A percentile compares a stretch with the other conserved stretches of the same genome.
Conservation (phyloP, 768 basidiomycete genomes). For the Boletus subparvulus region DNA sequence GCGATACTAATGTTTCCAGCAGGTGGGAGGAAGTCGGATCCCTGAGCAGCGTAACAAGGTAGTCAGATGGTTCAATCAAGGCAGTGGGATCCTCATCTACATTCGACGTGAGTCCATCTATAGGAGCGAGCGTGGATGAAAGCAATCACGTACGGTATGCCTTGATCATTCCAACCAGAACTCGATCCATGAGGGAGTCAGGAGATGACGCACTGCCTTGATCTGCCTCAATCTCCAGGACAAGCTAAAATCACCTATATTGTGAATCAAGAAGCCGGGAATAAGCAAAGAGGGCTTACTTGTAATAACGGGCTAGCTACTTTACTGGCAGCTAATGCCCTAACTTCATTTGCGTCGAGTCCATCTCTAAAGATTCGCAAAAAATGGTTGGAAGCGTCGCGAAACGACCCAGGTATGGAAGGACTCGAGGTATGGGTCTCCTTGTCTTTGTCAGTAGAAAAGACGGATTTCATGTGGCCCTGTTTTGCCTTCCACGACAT, state of each 20-base stretch:
- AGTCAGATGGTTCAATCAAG: conserved; percentile 63
- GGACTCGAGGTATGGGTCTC: conserved; percentile 27
- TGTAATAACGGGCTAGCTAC: conserved; percentile 77
- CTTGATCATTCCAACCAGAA: conserved; percentile 74
- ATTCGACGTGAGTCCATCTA: conserved; percentile 3
- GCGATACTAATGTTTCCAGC: conserved; percentile 73
- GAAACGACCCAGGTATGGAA: conserved; percentile 49
- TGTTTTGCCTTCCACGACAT: conserved; percentile 79
- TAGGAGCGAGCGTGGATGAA: neutral
- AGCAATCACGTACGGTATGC: conserved; percentile 49
- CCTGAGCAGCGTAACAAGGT: conserved; percentile 75
- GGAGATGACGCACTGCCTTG: conserved; percentile 54
- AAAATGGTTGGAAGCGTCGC: conserved; percentile 41
- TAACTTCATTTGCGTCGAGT: conserved; percentile 67
- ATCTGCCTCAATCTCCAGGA: conserved; percentile 81
- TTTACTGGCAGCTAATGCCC: conserved; percentile 72
- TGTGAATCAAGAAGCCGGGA: conserved; percentile 7
- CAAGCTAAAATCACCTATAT: conserved; percentile 48
- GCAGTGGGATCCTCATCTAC: conserved; percentile 41
- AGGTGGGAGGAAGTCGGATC: conserved; percentile 89
- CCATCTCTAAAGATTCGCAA: conserved; percentile 52
- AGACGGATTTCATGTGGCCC: conserved; percentile 78
- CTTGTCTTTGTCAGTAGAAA: conserved; percentile 47
- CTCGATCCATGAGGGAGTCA: conserved; percentile 78
- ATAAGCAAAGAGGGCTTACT: conserved; percentile 39